Percentiles rank a stretch among this genome's conserved stretches.
These are phyloP conservation scores for Neonothopanus nambi DNA, from an alignment of 1,284 basidiomycete genomes.

Conservation along the genomic window DNA sequence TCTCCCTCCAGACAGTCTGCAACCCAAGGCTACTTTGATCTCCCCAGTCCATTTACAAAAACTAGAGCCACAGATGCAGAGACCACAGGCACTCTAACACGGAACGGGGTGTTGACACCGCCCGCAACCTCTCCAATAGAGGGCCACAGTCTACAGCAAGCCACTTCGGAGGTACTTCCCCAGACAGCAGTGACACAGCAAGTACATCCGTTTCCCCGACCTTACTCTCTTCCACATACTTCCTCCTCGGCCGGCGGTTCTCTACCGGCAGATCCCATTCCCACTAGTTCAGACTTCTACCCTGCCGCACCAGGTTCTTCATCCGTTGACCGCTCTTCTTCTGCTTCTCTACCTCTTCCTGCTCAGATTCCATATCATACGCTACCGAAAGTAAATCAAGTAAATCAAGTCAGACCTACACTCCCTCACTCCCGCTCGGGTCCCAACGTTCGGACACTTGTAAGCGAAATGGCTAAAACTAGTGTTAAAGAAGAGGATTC, in stretches of 20 bases:
- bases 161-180: neutral
- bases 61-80: neutral
- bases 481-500: slow-evolving; percentile 1
- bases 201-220: slow-evolving; percentile 14
- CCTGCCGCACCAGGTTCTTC: neutral
- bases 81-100: too few species aligned
- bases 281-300: neutral
- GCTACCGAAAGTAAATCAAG: slow-evolving; percentile 34
- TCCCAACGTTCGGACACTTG: neutral
- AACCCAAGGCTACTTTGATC: slow-evolving; percentile 10
- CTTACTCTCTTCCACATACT: slow-evolving; percentile 18
- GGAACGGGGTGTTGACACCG: too few species aligned
- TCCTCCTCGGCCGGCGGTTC: too few species aligned
- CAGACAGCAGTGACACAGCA: neutral
- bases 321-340: slow-evolving; percentile 41
- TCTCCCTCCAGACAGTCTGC: slow-evolving; percentile 23
- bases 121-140: too few species aligned
- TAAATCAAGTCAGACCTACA: slow-evolving; percentile 1
- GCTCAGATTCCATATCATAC: slow-evolving; percentile 44
- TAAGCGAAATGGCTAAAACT: slow-evolving; percentile 10
- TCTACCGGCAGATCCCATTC: too few species aligned
- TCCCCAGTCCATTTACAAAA: neutral
- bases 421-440: neutral
- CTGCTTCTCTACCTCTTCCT: slow-evolving; percentile 46
- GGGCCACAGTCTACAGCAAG: too few species aligned